Percentiles rank a stretch among this genome's conserved stretches.
phyloP scores from a whole-genome alignment of 768 basidiomycete genomes.

The Tulasnella sp. region DNA sequence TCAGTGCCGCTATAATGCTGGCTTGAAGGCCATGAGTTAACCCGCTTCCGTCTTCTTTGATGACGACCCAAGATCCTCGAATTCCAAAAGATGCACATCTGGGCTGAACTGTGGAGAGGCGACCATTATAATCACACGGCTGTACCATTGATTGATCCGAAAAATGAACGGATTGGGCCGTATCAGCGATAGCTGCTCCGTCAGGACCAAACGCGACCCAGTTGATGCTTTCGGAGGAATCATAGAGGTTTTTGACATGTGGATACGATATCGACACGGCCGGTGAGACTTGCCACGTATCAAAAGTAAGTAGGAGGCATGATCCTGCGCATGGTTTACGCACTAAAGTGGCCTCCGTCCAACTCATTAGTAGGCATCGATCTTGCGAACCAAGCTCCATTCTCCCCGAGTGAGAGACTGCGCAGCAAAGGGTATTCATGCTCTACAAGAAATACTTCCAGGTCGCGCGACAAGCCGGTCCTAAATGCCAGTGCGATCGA shows the following conservation, averaged over 20 bases:
- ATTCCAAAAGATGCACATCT: not conserved
- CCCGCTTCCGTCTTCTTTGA: not conserved
- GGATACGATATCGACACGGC: not conserved
- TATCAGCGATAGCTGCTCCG: not conserved
- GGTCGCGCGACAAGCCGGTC: not conserved
- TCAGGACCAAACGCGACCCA: conserved; percentile 8
- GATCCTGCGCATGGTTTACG: not conserved
- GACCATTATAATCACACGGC: not conserved
- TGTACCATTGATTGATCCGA: not conserved
- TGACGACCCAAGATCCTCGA: not conserved
- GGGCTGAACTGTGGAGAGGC: not conserved
- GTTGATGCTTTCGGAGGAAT: conserved; percentile 1
- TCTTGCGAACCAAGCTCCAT: not conserved
- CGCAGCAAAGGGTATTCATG: not conserved
- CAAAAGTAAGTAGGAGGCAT: not conserved
- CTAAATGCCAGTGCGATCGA: not conserved
- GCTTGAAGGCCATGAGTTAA: not conserved
- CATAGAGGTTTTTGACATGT: not conserved
- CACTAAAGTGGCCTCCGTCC: not conserved
- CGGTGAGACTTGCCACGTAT: not conserved
- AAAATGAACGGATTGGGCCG: not conserved
- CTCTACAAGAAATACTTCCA: not conserved
- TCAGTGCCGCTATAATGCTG: not conserved
- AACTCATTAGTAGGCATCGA: not conserved
- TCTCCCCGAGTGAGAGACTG: not conserved